Evolutionary conservation across 495 filamentous ascomycete genomes (phyloP).

Genomic region (Peziza echinospora): DNA sequence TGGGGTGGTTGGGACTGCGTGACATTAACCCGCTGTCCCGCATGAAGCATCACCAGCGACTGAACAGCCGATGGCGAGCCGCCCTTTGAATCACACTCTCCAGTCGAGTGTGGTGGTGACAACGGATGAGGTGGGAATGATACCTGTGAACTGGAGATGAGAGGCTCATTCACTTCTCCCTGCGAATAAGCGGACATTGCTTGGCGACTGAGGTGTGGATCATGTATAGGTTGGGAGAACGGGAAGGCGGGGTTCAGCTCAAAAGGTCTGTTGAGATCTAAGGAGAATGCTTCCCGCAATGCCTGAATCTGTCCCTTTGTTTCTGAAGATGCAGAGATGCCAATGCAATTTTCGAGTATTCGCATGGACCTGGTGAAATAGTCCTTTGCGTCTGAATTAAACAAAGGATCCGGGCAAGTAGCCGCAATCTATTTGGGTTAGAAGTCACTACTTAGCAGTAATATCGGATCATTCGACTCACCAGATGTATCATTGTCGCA

Average conservation of each 20-base stretch:
- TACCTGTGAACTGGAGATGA: slow-evolving; percentile 34
- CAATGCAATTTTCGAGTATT: slow-evolving; percentile 66
- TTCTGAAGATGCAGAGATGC: slow-evolving; percentile 76
- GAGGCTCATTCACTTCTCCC: slow-evolving; percentile 25
- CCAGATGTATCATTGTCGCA: slow-evolving; percentile 87
- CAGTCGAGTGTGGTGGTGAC: slow-evolving; percentile 60
- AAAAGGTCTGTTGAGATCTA: slow-evolving; percentile 66
- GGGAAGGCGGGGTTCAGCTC: slow-evolving; percentile 75
- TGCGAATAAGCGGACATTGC: slow-evolving; percentile 23
- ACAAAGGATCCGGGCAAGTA: slow-evolving; percentile 78
- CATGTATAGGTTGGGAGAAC: slow-evolving; percentile 35
- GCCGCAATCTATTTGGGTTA: slow-evolving; percentile 38
- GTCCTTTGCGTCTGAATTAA: slow-evolving; percentile 65
- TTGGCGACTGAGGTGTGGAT: slow-evolving; percentile 23
- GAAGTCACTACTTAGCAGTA: too few species aligned
- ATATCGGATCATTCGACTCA: slow-evolving; percentile 26
- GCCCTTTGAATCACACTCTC: slow-evolving; percentile 53
- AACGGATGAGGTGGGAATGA: slow-evolving; percentile 57
- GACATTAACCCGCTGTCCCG: slow-evolving; percentile 29
- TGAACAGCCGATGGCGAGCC: slow-evolving; percentile 54
- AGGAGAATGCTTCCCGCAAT: slow-evolving; percentile 78
- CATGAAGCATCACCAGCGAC: slow-evolving; percentile 52
- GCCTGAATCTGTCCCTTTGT: slow-evolving; percentile 81
- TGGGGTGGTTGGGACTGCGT: slow-evolving; percentile 32
- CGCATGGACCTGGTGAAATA: slow-evolving; percentile 93